phyloP scores from a whole-genome alignment of 306 rosid genomes.

The Malus sieversii region DNA sequence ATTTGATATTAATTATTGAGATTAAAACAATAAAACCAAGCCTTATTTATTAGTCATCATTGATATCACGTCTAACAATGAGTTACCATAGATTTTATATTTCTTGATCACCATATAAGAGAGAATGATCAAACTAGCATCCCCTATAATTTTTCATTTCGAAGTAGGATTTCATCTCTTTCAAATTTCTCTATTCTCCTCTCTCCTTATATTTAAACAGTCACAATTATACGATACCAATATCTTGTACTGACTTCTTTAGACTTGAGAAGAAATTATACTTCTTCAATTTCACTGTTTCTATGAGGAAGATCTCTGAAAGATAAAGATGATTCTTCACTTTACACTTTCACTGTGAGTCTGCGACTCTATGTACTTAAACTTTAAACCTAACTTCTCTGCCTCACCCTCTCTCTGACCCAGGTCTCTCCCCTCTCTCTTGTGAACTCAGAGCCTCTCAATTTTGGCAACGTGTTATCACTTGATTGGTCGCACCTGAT shows the following conservation, averaged over 20 bases:
- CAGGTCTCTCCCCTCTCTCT: background rate
- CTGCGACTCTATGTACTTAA: background rate
- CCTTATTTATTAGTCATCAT: rapidly evolving
- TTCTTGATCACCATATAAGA: too few species aligned
- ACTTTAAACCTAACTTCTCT: background rate
- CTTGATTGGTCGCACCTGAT: slow-evolving; percentile 2
- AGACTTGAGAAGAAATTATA: too few species aligned
- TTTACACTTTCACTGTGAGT: slow-evolving; percentile 1
- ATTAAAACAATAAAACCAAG: too few species aligned
- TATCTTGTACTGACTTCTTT: too few species aligned
- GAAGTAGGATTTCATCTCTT: too few species aligned
- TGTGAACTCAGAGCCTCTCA: slow-evolving; percentile 7
- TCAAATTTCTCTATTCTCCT: too few species aligned
- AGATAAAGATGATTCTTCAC: background rate
- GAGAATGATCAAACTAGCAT: background rate
- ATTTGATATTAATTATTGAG: too few species aligned
- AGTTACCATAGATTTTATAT: too few species aligned
- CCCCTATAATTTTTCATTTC: background rate
- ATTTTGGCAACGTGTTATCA: background rate
- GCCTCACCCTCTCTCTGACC: background rate
- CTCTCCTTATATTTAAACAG: too few species aligned
- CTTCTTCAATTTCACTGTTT: background rate
- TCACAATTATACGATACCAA: too few species aligned
- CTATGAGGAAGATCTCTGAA: background rate
- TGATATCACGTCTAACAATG: too few species aligned